Evolutionary conservation across 2,329 filamentous ascomycete genomes (phyloP).

Genomic region (Diaporthe sp.): DNA sequence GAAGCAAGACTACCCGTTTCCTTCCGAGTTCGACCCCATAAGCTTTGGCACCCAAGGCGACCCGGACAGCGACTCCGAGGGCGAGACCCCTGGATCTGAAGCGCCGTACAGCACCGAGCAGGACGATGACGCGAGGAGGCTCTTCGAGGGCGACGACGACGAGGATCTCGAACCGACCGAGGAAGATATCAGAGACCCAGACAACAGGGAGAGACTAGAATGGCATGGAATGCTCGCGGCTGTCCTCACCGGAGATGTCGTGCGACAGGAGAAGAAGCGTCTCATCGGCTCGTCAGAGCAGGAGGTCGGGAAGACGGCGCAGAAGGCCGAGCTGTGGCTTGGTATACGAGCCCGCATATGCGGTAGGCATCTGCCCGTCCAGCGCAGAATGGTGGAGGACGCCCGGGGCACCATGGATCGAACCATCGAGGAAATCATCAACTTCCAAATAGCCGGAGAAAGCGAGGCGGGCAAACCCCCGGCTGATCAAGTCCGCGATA

Average conservation of each 20-base stretch:
- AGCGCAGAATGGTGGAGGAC: conserved; percentile 90
- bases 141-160: conserved; percentile 82
- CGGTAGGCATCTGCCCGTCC: conserved; percentile 85
- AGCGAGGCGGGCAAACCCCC: conserved; percentile 91
- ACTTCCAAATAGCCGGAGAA: conserved; percentile 94
- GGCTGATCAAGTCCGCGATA: conserved; percentile 87
- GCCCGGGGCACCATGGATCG: conserved; percentile 79
- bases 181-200: conserved; percentile 89
- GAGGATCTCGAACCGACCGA: conserved; percentile 89
- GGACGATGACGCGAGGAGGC: conserved; percentile 89
- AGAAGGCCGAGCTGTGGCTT: conserved; percentile 87
- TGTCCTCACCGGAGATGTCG: conserved; percentile 95
- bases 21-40: conserved; percentile 46
- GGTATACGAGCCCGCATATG: conserved; percentile 87
- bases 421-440: conserved; percentile 87
- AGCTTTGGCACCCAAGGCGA: conserved; percentile 55
- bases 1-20: conserved; percentile 78
- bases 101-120: conserved; percentile 74
- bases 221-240: conserved; percentile 99
- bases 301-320: conserved; percentile 70
- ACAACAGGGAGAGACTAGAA: conserved; percentile 90
- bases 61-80: conserved; percentile 86
- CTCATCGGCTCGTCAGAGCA: conserved; percentile 82
- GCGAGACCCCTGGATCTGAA: conserved; percentile 89
- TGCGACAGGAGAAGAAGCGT: conserved; percentile 97